These are phyloP conservation scores for Serendipita sp. DNA, from an alignment of 768 basidiomycete species.

Conservation along the genomic window DNA sequence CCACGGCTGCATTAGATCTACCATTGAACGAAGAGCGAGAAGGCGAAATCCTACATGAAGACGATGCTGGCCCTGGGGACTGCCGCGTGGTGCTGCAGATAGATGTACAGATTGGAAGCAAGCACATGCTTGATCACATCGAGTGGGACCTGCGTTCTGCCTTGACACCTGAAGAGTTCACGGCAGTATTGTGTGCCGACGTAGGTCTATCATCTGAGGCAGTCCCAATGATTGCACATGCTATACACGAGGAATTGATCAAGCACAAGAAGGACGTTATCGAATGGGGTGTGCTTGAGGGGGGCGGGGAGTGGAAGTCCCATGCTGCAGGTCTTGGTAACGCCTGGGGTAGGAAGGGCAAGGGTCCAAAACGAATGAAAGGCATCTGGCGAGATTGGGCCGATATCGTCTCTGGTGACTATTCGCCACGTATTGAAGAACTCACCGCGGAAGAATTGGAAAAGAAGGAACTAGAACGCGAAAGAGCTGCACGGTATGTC, in stretches of 20 bases:
- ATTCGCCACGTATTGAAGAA: slow-evolving; percentile 73
- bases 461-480: slow-evolving; percentile 71
- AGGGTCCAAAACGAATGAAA: slow-evolving; percentile 64
- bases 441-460: slow-evolving; percentile 85
- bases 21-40: slow-evolving; percentile 19
- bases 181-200: slow-evolving; percentile 62
- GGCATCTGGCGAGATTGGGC: slow-evolving; percentile 94
- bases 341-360: slow-evolving; percentile 16
- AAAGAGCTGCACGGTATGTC: slow-evolving; percentile 59
- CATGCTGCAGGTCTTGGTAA: slow-evolving; percentile 10
- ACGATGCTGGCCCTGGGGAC: slow-evolving; percentile 41
- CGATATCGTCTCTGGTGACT: slow-evolving; percentile 60
- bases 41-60: slow-evolving; percentile 21
- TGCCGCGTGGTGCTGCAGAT: slow-evolving; percentile 81
- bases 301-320: slow-evolving; percentile 15
- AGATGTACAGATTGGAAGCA: slow-evolving; percentile 87
- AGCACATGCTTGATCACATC: slow-evolving; percentile 86
- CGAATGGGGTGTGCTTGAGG: slow-evolving; percentile 80
- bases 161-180: slow-evolving; percentile 76
- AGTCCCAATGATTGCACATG: slow-evolving; percentile 75
- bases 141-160: slow-evolving; percentile 97
- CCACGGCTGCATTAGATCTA: slow-evolving; percentile 62
- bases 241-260: slow-evolving; percentile 86
- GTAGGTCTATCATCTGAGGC: slow-evolving; percentile 82
- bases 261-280: slow-evolving; percentile 91